Conservation (phyloP, 768 basidiomycete genomes). For the Lentinula lateritia region DNA sequence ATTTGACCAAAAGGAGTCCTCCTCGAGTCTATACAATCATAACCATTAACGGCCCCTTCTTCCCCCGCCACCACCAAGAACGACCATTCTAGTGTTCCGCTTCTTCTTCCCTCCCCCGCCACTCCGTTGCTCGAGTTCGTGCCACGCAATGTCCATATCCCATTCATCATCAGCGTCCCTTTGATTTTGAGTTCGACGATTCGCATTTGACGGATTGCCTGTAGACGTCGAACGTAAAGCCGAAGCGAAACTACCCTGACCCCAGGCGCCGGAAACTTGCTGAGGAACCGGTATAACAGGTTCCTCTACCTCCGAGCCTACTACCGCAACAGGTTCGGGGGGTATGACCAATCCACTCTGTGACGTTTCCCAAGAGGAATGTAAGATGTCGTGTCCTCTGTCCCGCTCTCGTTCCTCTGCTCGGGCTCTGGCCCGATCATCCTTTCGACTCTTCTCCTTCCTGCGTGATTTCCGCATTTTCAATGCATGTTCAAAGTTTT, state of each 20-base stretch:
- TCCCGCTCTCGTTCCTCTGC: constrained; percentile 78
- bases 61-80: constrained; percentile 60
- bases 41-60: constrained; percentile 27
- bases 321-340: neutral
- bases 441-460: constrained; percentile 79
- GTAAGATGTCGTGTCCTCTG: constrained; percentile 17
- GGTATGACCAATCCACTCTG: neutral
- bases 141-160: constrained; percentile 78
- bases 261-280: constrained; percentile 60
- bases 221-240: constrained; percentile 35
- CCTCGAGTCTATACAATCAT: neutral
- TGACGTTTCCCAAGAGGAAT: constrained; percentile 11
- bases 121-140: constrained; percentile 64
- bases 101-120: constrained; percentile 48
- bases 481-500: constrained; percentile 79
- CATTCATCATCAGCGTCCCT: constrained; percentile 54
- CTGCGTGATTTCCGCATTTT: constrained; percentile 68
- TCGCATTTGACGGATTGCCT: constrained; percentile 7
- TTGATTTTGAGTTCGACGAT: constrained; percentile 20
- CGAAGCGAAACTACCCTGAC: constrained; percentile 75
- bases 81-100: constrained; percentile 58
- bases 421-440: constrained; percentile 74
- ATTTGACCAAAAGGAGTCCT: neutral
- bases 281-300: constrained; percentile 14
- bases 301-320: constrained; percentile 17